phyloP scores from a whole-genome alignment of 2,329 filamentous ascomycete species.

The Phialocephala sp. region DNA sequence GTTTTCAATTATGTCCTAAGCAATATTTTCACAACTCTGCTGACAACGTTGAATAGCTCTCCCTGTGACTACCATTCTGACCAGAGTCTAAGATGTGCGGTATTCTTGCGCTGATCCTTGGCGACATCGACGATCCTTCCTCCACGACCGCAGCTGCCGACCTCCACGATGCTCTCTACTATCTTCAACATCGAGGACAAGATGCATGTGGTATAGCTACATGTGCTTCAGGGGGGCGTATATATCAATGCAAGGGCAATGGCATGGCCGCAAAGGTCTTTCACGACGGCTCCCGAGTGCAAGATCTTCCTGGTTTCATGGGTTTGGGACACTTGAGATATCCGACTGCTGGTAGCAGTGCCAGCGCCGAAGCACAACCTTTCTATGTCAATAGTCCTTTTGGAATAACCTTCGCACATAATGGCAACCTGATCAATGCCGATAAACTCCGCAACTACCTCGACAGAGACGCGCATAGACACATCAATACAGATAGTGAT shows the following conservation, averaged over 20 bases:
- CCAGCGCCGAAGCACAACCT: constrained; percentile 86
- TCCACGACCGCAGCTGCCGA: constrained; percentile 63
- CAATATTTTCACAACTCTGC: constrained; percentile 15
- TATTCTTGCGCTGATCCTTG: constrained; percentile 65
- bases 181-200: constrained; percentile 76
- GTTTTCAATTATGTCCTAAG: not conserved
- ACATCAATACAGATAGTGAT: constrained; percentile 82
- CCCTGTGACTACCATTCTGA: not conserved
- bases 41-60: constrained; percentile 19
- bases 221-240: constrained; percentile 75
- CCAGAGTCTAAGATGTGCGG: constrained; percentile 58
- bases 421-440: constrained; percentile 87
- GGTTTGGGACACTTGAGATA: constrained; percentile 87
- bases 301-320: constrained; percentile 83
- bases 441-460: constrained; percentile 65
- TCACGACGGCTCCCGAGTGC: constrained; percentile 74
- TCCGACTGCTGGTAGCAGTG: constrained; percentile 84
- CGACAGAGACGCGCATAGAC: constrained; percentile 45
- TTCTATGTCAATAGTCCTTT: constrained; percentile 92
- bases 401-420: constrained; percentile 81
- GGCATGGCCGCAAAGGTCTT: constrained; percentile 89
- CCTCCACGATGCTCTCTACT: constrained; percentile 74
- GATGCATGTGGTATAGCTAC: constrained; percentile 87
- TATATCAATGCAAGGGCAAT: constrained; percentile 90
- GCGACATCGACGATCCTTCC: constrained; percentile 55